phyloP scores from a whole-genome alignment of 2,329 filamentous ascomycete species.

The Aspergillus sp. region DNA sequence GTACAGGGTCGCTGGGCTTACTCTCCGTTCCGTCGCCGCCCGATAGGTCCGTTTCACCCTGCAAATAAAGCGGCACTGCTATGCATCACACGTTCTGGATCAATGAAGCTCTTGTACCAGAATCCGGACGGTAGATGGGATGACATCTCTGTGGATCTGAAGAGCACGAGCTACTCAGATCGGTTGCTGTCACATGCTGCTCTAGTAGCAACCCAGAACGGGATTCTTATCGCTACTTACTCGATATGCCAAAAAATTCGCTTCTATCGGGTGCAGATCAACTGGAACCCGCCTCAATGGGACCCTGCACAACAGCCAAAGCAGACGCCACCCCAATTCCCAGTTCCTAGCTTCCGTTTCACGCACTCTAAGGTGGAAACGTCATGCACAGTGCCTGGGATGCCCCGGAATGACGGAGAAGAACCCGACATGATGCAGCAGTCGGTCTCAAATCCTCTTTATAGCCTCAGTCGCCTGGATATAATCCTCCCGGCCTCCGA shows the following conservation, averaged over 20 bases:
- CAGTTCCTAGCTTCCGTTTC: conserved; percentile 41
- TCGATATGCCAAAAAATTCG: conserved; percentile 68
- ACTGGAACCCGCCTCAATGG: conserved; percentile 67
- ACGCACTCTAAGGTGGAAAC: conserved; percentile 41
- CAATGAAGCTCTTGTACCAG: conserved; percentile 74
- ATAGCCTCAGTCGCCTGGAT: conserved; percentile 72
- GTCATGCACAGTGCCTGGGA: conserved; percentile 33
- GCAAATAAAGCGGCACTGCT: conserved; percentile 71
- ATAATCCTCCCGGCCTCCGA: conserved; percentile 69
- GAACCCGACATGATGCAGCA: conserved; percentile 24
- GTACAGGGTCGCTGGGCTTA: conserved; percentile 67
- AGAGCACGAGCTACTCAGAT: conserved; percentile 70
- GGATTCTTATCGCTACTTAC: conserved; percentile 44
- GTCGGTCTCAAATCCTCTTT: conserved; percentile 41
- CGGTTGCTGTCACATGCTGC: conserved; percentile 80
- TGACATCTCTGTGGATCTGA: conserved; percentile 72
- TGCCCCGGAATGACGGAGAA: conserved; percentile 25
- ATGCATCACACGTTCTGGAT: conserved; percentile 72
- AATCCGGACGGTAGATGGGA: conserved; percentile 72
- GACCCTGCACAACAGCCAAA: conserved; percentile 48
- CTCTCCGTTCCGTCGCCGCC: conserved; percentile 64
- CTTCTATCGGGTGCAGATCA: conserved; percentile 70
- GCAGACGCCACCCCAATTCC: conserved; percentile 31
- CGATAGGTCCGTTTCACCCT: conserved; percentile 69
- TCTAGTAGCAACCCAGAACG: conserved; percentile 70